phyloP scores from a whole-genome alignment of 1,139 yeast species.

The Scheffersomyces illinoinensis region DNA sequence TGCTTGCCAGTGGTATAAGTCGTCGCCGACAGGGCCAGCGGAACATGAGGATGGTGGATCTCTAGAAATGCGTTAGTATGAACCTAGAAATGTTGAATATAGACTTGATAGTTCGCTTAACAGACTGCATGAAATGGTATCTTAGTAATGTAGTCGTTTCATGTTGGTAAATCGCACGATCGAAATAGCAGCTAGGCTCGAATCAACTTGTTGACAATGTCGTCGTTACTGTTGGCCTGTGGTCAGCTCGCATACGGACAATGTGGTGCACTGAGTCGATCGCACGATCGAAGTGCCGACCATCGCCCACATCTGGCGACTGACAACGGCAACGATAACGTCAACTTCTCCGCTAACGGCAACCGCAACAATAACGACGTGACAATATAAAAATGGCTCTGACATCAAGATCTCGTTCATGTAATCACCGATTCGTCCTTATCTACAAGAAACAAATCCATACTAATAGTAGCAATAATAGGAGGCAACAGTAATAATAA shows the following conservation, averaged over 20 bases:
- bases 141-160: no score
- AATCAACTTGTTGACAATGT: neutral
- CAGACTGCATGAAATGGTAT: no score
- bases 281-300: neutral
- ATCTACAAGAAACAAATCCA: neutral
- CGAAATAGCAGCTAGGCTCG: neutral
- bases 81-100: no score
- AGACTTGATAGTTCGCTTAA: neutral
- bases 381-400: neutral
- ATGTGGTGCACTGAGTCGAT: neutral
- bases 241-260: neutral
- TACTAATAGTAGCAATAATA: neutral
- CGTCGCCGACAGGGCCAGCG: constrained; percentile 98
- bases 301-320: neutral
- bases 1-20: constrained; percentile 95
- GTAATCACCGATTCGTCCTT: neutral
- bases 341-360: neutral
- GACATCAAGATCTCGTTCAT: neutral
- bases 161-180: no score
- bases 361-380: neutral
- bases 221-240: neutral
- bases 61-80: constrained; percentile 48
- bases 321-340: neutral
- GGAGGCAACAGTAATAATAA: neutral
- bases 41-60: constrained; percentile 99